Evolutionary conservation across 495 filamentous ascomycete species (phyloP).

Genomic region (Cercophora samala): DNA sequence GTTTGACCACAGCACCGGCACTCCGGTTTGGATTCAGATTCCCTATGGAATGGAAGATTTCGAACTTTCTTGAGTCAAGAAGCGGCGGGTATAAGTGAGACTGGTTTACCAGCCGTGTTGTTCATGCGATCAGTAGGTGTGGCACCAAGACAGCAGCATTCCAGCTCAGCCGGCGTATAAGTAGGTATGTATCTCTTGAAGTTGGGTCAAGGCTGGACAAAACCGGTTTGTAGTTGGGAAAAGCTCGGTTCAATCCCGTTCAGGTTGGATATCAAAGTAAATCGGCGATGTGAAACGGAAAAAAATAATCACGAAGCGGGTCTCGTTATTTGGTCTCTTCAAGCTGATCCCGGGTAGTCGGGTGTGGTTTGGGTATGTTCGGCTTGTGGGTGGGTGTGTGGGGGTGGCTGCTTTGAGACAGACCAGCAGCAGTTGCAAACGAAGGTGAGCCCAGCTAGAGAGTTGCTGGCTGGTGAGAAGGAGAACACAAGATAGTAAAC

Average conservation of each 20-base stretch:
- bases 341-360: background rate
- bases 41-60: slow-evolving; percentile 3
- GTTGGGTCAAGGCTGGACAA: background rate
- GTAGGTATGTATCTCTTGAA: background rate
- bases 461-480: background rate
- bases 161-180: slow-evolving; percentile 15
- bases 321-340: background rate
- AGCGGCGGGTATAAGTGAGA: slow-evolving; percentile 22
- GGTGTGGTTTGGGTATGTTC: background rate
- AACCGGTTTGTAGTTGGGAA: background rate
- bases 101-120: slow-evolving; percentile 31
- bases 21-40: background rate
- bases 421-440: background rate
- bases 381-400: background rate
- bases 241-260: slow-evolving; percentile 3
- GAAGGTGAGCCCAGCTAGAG: background rate
- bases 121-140: slow-evolving; percentile 19
- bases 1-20: background rate
- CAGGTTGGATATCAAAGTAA: background rate
- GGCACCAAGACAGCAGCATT: slow-evolving; percentile 17
- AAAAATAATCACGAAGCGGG: background rate
- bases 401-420: background rate
- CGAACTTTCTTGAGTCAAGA: slow-evolving; percentile 9
- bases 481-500: slow-evolving; percentile 5
- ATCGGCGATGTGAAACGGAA: background rate